Evolutionary conservation across 768 basidiomycete species (phyloP), one percentile per base, ranked within the genome.

Genomic region (Amanita pseudoporphyria): DNA sequence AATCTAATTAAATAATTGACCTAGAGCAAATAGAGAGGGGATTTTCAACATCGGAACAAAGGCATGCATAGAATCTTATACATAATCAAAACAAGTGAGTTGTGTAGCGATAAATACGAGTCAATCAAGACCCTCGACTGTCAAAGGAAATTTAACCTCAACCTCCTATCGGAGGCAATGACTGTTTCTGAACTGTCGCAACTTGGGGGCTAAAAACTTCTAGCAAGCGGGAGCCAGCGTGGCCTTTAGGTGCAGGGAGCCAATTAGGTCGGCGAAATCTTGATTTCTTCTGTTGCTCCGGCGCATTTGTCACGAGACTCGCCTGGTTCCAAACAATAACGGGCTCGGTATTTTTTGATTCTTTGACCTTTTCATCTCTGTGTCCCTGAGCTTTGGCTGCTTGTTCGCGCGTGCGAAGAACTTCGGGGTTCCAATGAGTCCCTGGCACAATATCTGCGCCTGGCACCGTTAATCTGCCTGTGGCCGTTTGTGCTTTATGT

Each of bases 241-340:
- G 43, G 24, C 43, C 43, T 19, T 18, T 28, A 2, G 47, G 37
- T 10, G 47, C 21, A 16, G 47, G 37, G 5, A 49, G 18, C 47
- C 39, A 40, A 9, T 38, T 30, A 31, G 14, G n/a, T 5, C 16
- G 10, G 28, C 32, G 32, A 9, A 35, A 14, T 33, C 44, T 18
- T 13, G 18, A 32, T 24, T 38, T 31, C 35, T 36, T 47, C 35
- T 30, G 46, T 21, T 36, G 26, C 21, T 36, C 33, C 13, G 22
- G 46, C 18, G 16, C 35, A 16, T 16, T 21, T 32, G 32, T 28
- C 35, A 7, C 26, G 22, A 47, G 36, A 47, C 46, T 47, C 10
- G 46, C 46, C 22, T 47, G 33, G 10, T 47, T 47, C 46, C 46
- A 47, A 18, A 47, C 46, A 13, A 47, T 14, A 12, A 35, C 33